Base-by-base conservation (phyloP, 2,329 filamentous ascomycete genomes). In the Botrytis fragariae region DNA sequence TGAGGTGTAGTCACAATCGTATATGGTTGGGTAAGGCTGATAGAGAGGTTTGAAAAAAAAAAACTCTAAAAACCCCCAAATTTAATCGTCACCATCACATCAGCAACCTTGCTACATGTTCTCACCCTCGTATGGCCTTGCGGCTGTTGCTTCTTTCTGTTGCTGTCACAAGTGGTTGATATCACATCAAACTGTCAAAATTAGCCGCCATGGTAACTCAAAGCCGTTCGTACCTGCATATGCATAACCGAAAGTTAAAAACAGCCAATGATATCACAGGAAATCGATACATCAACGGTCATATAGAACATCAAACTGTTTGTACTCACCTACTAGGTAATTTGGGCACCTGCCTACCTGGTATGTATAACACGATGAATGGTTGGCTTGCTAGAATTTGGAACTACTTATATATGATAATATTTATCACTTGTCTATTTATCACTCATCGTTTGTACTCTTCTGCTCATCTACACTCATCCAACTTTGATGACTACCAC, bases 161-260 rank as follows among this genome's bases (percentile, higher is more conserved):
- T n/a, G n/a, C n/a, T n/a, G n/a, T 16, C 25, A 16, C 48, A 54
- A 54, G 25, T 54, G 48, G 48, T 54, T 54, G 12, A 54, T 16
- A 54, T 54, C 48, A 54, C 2, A 2, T 54, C 48, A 54, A n/a
- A 16, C 48, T n/a, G 48, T 10, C n/a, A 44, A 63, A 42, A 44
- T n/a, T 29, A 39, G 61, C 61, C 61, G 60, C 60, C 32, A 63
- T 20, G 39, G 18, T 44, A 22, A 25, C 5, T 35, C 6, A 35
- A 48, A 25, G 20, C 44, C 32, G 48, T 37, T 37, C 63, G 63
- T 67, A 67, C 63, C 63, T 67, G 44, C 63, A 51, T 37, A n/a
- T 39, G 35, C 35, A 39, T 61, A 62, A 18, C 35, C 60, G 60
- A 62, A 62, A 39, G n/a, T 29, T 5, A 39, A n/a, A 16, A 12